Percentiles rank a stretch among this genome's conserved stretches.
phyloP scores from a whole-genome alignment of 1,139 yeast species.

The Nadsonia commutata region DNA sequence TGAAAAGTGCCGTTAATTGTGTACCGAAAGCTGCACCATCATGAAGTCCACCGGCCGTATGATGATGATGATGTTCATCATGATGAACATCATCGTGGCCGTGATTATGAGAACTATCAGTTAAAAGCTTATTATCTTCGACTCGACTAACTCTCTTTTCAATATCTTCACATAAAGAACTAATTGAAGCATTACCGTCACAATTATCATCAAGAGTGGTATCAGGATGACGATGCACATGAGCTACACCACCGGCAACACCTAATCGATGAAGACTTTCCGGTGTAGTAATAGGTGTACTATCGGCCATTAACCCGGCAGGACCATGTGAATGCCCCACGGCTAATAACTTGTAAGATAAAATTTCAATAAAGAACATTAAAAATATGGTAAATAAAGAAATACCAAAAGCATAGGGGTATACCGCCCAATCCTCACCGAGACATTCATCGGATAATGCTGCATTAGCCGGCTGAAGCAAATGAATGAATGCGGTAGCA shows the following conservation, averaged over 20 bases:
- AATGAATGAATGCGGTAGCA: constrained; percentile 78
- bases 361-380: constrained; percentile 21
- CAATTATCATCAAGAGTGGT: background rate
- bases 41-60: background rate
- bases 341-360: constrained; percentile 16
- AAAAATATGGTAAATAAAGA: constrained; percentile 31
- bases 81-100: constrained; percentile 4
- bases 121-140: constrained; percentile 5
- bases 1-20: constrained; percentile 39
- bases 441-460: constrained; percentile 37
- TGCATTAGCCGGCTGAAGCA: constrained; percentile 64
- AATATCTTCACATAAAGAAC: background rate
- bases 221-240: too few species aligned
- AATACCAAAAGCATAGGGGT: constrained; percentile 50
- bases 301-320: constrained; percentile 9
- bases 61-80: constrained; percentile 1
- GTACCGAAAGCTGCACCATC: constrained; percentile 9
- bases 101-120: constrained; percentile 4
- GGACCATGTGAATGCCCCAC: constrained; percentile 18
- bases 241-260: background rate
- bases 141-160: constrained; percentile 1
- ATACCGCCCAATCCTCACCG: constrained; percentile 37
- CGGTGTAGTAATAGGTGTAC: background rate
- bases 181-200: background rate
- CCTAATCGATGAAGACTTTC: background rate